Base-by-base conservation (phyloP, 768 basidiomycete genomes). In the Dentipellis fragilis region DNA sequence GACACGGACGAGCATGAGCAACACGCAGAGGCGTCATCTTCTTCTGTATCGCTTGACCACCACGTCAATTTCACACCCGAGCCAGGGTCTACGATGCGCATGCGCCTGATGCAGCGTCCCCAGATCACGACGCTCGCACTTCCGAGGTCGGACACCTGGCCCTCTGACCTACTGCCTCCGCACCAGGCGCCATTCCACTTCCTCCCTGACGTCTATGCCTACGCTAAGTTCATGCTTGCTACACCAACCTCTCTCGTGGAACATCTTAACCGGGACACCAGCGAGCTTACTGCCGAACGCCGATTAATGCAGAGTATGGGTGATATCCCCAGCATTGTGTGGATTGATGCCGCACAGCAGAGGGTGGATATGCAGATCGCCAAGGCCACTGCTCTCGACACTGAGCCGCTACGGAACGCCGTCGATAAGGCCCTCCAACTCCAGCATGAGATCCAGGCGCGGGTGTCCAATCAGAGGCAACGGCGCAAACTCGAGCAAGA, bases 161-260 rank as follows among this genome's bases (percentile, higher is more conserved):
- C 93, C 1, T 95, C 93, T 1, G 93, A 95, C 57, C 78, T 94
- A 2, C 72, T 96, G 34, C 87, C 90, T 12, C 89, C 93, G 17
- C 91, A 94, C 61, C 87, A 93, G 64, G 90, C 93, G 0, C 95
- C 96, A 7, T 98, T 94, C 74, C 82, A 96, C 66, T 98, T 99
- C 73, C 76, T 95, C 19, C 96, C 94, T 0, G 93, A 97, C 64
- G 88, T 96, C 40, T 83, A 84, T 59, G 72, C 73, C 39, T 96
- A 87, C 68, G 79, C 93, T 17, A 93, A 91, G 65, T 96, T 98
- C 73, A 96, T 98, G 93, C 83, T 98, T 22, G 93, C 92, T 17
- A 92, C 93, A 0, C 92, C 95, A 1, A 75, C 80, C 1, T 89
- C 94, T 68, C 79, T 98, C 56, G 76, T 87, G 42, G 66, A 77